phyloP scores from a whole-genome alignment of 2,329 filamentous ascomycete species.

The Ceratocystis colombiana region DNA sequence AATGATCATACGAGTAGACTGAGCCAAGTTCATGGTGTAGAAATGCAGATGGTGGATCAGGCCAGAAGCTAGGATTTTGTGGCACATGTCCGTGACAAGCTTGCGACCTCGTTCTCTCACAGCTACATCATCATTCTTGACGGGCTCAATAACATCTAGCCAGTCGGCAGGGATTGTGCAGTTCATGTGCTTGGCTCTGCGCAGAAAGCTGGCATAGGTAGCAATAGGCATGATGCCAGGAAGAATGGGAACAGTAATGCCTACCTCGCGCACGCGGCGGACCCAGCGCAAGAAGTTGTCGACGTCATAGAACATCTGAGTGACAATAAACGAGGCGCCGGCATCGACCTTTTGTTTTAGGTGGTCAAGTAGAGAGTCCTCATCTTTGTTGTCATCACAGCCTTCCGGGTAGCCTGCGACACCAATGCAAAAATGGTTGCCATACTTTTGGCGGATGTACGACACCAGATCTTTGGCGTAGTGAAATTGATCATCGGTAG shows the following conservation, averaged over 20 bases:
- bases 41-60: conserved; percentile 80
- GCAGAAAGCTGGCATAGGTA: conserved; percentile 85
- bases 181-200: conserved; percentile 84
- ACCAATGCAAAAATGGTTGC: conserved; percentile 79
- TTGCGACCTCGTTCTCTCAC: conserved; percentile 83
- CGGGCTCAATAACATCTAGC: conserved; percentile 71
- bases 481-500: conserved; percentile 72
- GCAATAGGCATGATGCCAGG: conserved; percentile 83
- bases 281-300: conserved; percentile 94
- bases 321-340: conserved; percentile 87
- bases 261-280: conserved; percentile 69
- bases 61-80: conserved; percentile 69
- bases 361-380: conserved; percentile 76
- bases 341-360: conserved; percentile 96
- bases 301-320: conserved; percentile 98
- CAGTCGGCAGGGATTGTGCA: conserved; percentile 72
- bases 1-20: conserved; percentile 85
- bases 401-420: conserved; percentile 96
- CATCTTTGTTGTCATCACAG: conserved; percentile 82
- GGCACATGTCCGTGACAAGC: conserved; percentile 81
- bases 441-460: conserved; percentile 67
- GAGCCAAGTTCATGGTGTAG: conserved; percentile 98
- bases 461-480: conserved; percentile 87
- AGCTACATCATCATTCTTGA: conserved; percentile 93
- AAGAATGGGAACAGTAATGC: conserved; percentile 73